Percentiles rank a stretch among this genome's conserved stretches.
Evolutionary conservation across 2,329 filamentous ascomycete genomes (phyloP).

Genomic region (Diatrype stigma): DNA sequence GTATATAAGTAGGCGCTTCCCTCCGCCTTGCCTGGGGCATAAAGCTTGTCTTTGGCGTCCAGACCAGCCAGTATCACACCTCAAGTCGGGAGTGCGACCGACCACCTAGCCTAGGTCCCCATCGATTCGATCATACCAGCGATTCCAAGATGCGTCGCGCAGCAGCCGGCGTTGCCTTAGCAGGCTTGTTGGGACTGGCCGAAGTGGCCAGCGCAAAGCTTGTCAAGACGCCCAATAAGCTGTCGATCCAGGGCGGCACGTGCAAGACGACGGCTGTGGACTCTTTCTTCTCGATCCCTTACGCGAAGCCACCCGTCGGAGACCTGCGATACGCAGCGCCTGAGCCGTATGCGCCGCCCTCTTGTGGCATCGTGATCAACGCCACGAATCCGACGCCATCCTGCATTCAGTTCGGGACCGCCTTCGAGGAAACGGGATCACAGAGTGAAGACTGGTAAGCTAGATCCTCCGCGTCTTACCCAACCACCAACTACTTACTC

Average conservation of each 20-base stretch:
- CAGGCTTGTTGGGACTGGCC: slow-evolving; percentile 5
- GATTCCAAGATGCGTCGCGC: no score
- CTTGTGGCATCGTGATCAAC: slow-evolving; percentile 7
- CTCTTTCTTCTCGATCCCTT: slow-evolving; percentile 18
- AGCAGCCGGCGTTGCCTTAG: neutral
- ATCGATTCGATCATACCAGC: no score
- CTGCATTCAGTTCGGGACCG: slow-evolving; percentile 13
- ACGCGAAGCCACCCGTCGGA: slow-evolving; percentile 15
- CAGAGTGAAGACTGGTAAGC: slow-evolving; percentile 17
- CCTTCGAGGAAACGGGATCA: slow-evolving; percentile 8
- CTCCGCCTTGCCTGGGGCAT: no score
- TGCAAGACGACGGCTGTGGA: slow-evolving; percentile 11
- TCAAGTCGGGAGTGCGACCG: no score
- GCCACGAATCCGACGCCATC: slow-evolving; percentile 9
- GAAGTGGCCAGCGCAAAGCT: slow-evolving; percentile 4
- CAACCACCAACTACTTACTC: neutral
- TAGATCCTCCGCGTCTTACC: neutral
- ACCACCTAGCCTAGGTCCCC: no score
- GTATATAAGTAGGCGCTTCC: no score
- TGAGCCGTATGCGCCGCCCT: slow-evolving; percentile 4
- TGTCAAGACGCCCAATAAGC: slow-evolving; percentile 8
- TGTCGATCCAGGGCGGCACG: slow-evolving; percentile 10
- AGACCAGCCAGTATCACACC: no score
- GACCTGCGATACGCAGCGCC: slow-evolving; percentile 16
- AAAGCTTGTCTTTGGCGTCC: no score